Base-by-base conservation (phyloP, 345 rosid species). In the Eutrema japonicum region DNA sequence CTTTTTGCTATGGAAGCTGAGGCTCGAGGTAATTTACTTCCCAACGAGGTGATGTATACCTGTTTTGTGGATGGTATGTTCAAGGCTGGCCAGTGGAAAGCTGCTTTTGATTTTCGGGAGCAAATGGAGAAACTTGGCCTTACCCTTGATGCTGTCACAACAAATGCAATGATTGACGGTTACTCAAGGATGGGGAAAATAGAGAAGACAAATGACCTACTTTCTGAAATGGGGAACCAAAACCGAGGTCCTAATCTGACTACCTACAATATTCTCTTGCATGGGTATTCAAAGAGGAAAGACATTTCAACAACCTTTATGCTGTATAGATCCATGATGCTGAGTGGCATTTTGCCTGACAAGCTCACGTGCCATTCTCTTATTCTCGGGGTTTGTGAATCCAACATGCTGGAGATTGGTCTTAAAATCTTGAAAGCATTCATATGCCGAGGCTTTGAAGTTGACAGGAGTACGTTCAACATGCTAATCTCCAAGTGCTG, bases 181-280 rank as follows among this genome's bases (percentile, higher is more conserved):
- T 78, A 73, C 77, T 83, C 84, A 12, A 88, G 87, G 82, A 82
- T 78, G 85, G 97, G 98, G 62, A 82, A 81, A 61, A 73, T 88
- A 79, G 78, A 9, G 55, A 77, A 62, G 72, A 78, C 80, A 33
- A 66, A 60, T 48, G 56, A 73, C 73, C 52, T 88, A 73, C 81
- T 89, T 52, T 78, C 71, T 60, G 59, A 55, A 45, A 81, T 89
- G 85, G 54, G 36, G 63, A 80, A 80, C 74, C 71, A 64, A 66
- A 69, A 66, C 43, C 26, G 74, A 13, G 18, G 36, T 52, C 94
- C 91, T 70, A 85, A 71, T 83, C 83, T 89, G 84, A 77, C 78
- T 64, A 87, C 98, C 1, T 88, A 81, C 76, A 91, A 91, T 71
- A 86, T 87, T 78, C 87, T 93, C 42, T 79, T 93, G 79, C 97